Evolutionary conservation across 73 alveolate genomes (phyloP).

Genomic region (Tetrahymena thermophila): DNA sequence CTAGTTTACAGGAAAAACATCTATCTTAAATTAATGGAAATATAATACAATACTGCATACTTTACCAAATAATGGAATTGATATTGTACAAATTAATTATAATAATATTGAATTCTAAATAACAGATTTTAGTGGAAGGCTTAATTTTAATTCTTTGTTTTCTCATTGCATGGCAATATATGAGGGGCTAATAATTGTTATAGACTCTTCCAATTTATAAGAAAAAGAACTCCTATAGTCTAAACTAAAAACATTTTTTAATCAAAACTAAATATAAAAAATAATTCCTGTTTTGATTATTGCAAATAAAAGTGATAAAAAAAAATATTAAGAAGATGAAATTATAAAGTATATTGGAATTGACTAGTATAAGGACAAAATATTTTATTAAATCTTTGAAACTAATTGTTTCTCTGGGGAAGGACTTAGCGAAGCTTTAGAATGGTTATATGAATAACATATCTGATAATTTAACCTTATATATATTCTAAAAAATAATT

Average conservation of each 20-base stretch:
- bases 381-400: background rate
- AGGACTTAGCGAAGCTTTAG: background rate
- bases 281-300: background rate
- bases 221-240: background rate
- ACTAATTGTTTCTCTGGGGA: background rate
- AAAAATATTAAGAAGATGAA: background rate
- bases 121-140: background rate
- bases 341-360: background rate
- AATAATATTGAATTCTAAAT: background rate
- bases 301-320: background rate
- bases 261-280: background rate
- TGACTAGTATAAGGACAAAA: background rate
- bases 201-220: background rate
- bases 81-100: background rate
- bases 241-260: background rate
- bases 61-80: background rate
- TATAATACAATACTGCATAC: background rate
- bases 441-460: background rate
- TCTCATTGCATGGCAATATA: background rate
- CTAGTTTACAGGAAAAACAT: background rate
- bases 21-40: background rate
- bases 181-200: background rate
- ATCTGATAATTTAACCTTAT: background rate
- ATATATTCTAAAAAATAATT: too few relatives aligned
- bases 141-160: background rate